phyloP scores from a whole-genome alignment of 768 basidiomycete species.

The Hypholoma sublateritium region DNA sequence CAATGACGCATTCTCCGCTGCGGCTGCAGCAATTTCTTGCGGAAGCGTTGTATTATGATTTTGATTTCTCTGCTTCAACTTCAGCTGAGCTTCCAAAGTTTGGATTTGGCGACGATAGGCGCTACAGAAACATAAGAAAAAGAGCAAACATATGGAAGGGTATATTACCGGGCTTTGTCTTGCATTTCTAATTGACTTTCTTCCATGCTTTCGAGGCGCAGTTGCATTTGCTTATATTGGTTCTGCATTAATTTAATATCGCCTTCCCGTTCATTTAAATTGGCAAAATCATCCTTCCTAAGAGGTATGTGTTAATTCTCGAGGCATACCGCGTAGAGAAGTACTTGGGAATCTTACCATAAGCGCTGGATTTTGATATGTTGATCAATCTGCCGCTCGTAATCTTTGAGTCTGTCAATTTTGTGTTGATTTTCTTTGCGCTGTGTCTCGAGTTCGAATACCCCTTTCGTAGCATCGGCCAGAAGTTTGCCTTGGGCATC shows the following conservation, averaged over 20 bases:
- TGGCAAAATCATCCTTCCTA: constrained; percentile 77
- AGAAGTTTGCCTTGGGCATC: constrained; percentile 68
- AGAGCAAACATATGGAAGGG: background rate
- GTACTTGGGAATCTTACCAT: constrained; percentile 51
- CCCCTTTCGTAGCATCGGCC: constrained; percentile 64
- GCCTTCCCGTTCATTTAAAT: constrained; percentile 63
- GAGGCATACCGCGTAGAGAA: background rate
- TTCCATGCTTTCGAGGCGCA: constrained; percentile 60
- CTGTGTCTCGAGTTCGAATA: constrained; percentile 73
- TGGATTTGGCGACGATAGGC: constrained; percentile 60
- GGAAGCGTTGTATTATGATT: constrained; percentile 28
- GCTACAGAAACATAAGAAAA: constrained; percentile 30
- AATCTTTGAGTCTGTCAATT: constrained; percentile 77
- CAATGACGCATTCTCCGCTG: constrained; percentile 45
- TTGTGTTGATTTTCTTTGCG: constrained; percentile 80
- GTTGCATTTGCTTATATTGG: constrained; percentile 64
- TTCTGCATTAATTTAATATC: constrained; percentile 56
- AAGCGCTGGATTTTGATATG: constrained; percentile 72
- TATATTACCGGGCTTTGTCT: constrained; percentile 54
- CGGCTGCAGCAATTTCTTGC: constrained; percentile 44
- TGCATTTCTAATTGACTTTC: constrained; percentile 53
- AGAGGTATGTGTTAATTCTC: background rate
- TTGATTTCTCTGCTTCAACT: constrained; percentile 44
- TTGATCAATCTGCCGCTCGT: constrained; percentile 86
- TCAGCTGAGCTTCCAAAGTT: constrained; percentile 56